Percentiles rank a stretch among this genome's conserved stretches.
Conservation (phyloP, 192 early-diverging fungal genomes). For the Rhizophagus clarus region DNA sequence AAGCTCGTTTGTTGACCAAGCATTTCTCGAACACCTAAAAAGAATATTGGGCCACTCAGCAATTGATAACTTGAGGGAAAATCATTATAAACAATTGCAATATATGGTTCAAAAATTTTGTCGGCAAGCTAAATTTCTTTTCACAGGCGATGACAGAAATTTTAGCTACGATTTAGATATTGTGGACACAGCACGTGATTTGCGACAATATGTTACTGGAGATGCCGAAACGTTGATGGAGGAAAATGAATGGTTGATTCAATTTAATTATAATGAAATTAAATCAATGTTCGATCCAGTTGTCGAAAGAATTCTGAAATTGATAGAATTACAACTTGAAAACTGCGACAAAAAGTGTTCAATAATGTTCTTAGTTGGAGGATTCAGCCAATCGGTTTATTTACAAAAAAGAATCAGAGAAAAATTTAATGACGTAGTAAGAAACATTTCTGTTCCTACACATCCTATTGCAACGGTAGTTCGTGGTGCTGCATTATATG, state of each 20-base stretch:
- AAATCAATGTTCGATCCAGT: constrained; percentile 55
- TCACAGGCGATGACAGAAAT: neutral
- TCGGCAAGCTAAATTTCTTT: neutral
- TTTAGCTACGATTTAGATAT: neutral
- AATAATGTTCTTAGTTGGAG: constrained; percentile 60
- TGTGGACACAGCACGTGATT: neutral
- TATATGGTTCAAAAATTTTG: constrained; percentile 12
- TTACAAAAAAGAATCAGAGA: too few species aligned
- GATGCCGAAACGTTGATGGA: neutral
- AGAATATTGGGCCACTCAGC: neutral
- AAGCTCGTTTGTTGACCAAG: constrained; percentile 47
- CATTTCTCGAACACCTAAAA: neutral
- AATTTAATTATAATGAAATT: neutral
- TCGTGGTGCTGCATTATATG: constrained; percentile 52
- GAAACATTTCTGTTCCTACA: constrained; percentile 38
- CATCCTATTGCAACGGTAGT: too few species aligned
- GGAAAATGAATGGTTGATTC: constrained; percentile 21
- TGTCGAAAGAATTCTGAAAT: constrained; percentile 49
- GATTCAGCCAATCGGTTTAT: constrained; percentile 52
- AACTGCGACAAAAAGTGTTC: constrained; percentile 39
- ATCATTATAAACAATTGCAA: constrained; percentile 12
- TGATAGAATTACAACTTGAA: constrained; percentile 56
- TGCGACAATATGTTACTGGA: neutral
- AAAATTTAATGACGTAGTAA: too few species aligned
- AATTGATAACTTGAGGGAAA: neutral